Percentiles rank a stretch among this genome's conserved stretches.
These are phyloP conservation scores for Agrocybe praecox DNA, from an alignment of 768 basidiomycete species.

Conservation along the genomic window DNA sequence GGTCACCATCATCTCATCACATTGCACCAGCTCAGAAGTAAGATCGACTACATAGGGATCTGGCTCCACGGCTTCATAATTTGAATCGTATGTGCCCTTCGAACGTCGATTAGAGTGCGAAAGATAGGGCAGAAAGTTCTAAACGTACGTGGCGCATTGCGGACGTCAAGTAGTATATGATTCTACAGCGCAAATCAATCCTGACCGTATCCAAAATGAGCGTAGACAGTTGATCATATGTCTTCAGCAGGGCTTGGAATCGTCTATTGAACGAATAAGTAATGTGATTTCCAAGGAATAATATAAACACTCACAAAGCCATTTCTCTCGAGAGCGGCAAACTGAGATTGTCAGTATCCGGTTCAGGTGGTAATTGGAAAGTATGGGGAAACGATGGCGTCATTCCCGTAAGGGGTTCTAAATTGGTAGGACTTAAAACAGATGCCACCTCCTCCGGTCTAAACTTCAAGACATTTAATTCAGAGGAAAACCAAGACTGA, in stretches of 20 bases:
- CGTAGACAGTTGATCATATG: slow-evolving; percentile 87
- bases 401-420: slow-evolving; percentile 54
- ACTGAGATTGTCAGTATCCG: slow-evolving; percentile 51
- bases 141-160: slow-evolving; percentile 72
- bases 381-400: slow-evolving; percentile 50
- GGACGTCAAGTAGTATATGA: slow-evolving; percentile 78
- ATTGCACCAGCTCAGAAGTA: slow-evolving; percentile 76
- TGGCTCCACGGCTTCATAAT: slow-evolving; percentile 86
- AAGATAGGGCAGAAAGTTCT: neutral
- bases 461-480: slow-evolving; percentile 69
- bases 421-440: slow-evolving; percentile 48
- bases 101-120: neutral
- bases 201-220: slow-evolving; percentile 87
- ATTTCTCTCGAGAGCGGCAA: slow-evolving; percentile 88
- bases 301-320: slow-evolving; percentile 72
- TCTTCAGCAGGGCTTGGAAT: slow-evolving; percentile 88
- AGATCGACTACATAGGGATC: slow-evolving; percentile 89
- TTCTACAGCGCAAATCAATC: slow-evolving; percentile 84
- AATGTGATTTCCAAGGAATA: neutral
- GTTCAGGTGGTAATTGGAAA: slow-evolving; percentile 38
- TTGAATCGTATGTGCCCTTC: slow-evolving; percentile 84
- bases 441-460: slow-evolving; percentile 56
- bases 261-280: slow-evolving; percentile 53
- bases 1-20: slow-evolving; percentile 68
- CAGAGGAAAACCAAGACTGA: slow-evolving; percentile 87